These are phyloP conservation scores for Fomitopsis schrenkii DNA, from an alignment of 1,284 basidiomycete genomes.

Conservation along the genomic window DNA sequence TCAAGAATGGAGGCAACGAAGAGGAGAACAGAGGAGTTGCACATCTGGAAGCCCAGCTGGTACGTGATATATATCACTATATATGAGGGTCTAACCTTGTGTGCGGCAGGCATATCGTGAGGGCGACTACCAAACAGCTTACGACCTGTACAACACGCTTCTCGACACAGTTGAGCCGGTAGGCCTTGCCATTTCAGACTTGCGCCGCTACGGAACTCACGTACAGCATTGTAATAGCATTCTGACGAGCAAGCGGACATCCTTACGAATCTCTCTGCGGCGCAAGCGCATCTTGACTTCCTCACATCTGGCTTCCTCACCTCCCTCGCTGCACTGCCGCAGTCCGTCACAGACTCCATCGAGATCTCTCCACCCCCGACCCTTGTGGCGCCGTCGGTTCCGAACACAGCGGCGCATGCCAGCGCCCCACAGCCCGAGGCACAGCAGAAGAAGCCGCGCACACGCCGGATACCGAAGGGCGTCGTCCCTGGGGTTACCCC, in stretches of 20 bases:
- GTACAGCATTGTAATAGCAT: conserved; percentile 38
- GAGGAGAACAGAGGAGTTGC: conserved; percentile 57
- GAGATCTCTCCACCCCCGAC: conserved; percentile 56
- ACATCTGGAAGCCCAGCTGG: conserved; percentile 84
- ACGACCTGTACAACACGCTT: conserved; percentile 74
- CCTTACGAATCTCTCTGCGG: conserved; percentile 75
- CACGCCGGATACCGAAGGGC: conserved; percentile 64
- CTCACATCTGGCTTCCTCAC: conserved; percentile 65
- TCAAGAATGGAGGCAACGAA: conserved; percentile 38
- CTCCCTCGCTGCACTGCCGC: conserved; percentile 54
- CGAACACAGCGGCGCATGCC: conserved; percentile 27
- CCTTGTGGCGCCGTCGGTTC: conserved; percentile 28
- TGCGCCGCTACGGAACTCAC: not conserved
- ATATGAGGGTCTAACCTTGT: not conserved
- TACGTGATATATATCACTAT: conserved; percentile 32
- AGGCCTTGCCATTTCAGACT: conserved; percentile 22
- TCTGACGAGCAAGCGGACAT: conserved; percentile 88
- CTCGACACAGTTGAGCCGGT: conserved; percentile 74
- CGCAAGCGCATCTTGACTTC: conserved; percentile 79
- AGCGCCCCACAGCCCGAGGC: conserved; percentile 11
- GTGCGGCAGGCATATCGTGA: conserved; percentile 53
- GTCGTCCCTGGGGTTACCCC: conserved; percentile 74
- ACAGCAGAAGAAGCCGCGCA: conserved; percentile 45
- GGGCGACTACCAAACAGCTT: conserved; percentile 67
- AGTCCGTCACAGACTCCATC: conserved; percentile 45